These are phyloP conservation scores for Stachybotrys elegans DNA, from an alignment of 2,329 filamentous ascomycete genomes.

Conservation along the genomic window DNA sequence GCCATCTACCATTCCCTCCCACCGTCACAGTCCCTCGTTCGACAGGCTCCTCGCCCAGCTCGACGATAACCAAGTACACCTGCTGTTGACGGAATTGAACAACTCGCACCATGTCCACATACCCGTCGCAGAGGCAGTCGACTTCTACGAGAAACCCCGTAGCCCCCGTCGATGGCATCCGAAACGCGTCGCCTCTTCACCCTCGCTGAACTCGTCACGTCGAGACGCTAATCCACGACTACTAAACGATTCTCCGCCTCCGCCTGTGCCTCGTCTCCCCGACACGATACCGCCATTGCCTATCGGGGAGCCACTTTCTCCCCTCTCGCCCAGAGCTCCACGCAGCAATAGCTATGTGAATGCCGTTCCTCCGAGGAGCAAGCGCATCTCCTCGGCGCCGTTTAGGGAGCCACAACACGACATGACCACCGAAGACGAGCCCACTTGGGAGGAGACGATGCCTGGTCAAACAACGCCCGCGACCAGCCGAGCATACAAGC, in stretches of 20 bases:
- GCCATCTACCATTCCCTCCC: background rate
- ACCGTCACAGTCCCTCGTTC: background rate
- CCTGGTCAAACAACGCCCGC: background rate
- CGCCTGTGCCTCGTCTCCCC: background rate
- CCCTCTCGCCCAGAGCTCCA: background rate
- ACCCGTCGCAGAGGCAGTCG: background rate
- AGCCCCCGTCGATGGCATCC: background rate
- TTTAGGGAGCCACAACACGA: background rate
- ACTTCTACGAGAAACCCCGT: slow-evolving; percentile 1
- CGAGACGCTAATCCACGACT: background rate
- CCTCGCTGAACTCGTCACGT: background rate
- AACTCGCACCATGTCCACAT: background rate
- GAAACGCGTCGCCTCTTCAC: background rate
- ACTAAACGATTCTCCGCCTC: background rate
- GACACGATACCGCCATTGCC: background rate
- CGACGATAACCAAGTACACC: background rate
- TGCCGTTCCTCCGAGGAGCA: background rate
- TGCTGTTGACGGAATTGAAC: background rate
- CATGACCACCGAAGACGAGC: background rate
- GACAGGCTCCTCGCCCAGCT: slow-evolving; percentile 1
- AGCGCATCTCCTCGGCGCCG: background rate
- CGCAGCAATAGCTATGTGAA: background rate
- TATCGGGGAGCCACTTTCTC: background rate
- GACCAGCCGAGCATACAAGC: background rate
- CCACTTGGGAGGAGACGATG: background rate